Base-by-base conservation (phyloP, 345 rosid species). In the Bretschneidera sinensis region DNA sequence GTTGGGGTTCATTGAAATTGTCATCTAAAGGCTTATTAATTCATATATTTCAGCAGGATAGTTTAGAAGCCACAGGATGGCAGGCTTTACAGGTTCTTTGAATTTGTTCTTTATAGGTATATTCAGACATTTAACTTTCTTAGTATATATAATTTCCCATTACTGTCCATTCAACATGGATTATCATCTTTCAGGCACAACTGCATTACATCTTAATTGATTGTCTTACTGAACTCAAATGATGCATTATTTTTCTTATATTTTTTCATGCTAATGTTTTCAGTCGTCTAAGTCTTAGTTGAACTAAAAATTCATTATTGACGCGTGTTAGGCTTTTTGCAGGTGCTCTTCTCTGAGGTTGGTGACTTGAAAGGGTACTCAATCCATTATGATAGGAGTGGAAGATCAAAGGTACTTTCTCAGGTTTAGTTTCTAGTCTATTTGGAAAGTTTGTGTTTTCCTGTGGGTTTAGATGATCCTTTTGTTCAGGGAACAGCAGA, bases 391-490 rank as follows among this genome's bases (percentile, higher is more conserved):
- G 84, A 83, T 50, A 74, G 54, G 64, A 79, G 79, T 39, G 87
- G 92, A 66, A 81, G 85, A 74, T 76, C 87, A 34, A 86, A 77
- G 89, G 87, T 86, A 78, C 45, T 61, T 65, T 54, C 34, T 55
- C 31, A 28, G 9, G 51, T 51, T 59, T 60, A 70, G 67, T 23
- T 31, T 22, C 48, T 10, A 48, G 21, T 54, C 47, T 25, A 19
- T 28, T 13, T 24, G n/a, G 19, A 19, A 47, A 63, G 51, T 58
- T 24, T 23, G 20, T 58, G 1, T 21, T 21, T 35, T 58, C 17
- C 1, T 0, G 21, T 13, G 16, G 16, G 3, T 15, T 33, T 13
- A 52, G 11, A 5, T 50, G 17, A 51, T 66, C 51, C 59, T 51
- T n/a, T 47, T 49, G 23, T 70, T 61, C 62, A 83, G 89, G 92